Percentiles rank a stretch among this genome's conserved stretches.
Evolutionary conservation across 106 monocot species (phyloP).

Genomic region (Acorus calamus): DNA sequence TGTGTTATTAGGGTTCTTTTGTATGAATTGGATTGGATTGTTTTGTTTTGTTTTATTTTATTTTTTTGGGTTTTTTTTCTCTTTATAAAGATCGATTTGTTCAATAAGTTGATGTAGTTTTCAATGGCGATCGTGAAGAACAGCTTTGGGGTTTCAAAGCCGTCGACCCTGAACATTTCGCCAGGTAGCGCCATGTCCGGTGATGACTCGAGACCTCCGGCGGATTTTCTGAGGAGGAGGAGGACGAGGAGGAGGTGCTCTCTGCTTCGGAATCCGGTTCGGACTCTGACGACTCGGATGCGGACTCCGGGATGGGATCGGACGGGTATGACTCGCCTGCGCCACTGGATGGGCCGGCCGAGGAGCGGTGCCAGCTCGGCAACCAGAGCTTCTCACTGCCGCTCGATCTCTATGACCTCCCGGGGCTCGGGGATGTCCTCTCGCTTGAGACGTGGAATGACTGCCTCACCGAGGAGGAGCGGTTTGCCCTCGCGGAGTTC

Average conservation of each 20-base stretch:
- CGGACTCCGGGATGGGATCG: constrained; percentile 61
- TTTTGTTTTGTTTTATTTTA: neutral
- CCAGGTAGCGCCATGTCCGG: constrained; percentile 4
- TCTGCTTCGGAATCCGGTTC: constrained; percentile 4
- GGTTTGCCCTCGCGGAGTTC: constrained; percentile 41
- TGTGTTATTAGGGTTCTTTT: no score
- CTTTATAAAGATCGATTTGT: neutral
- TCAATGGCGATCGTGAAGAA: constrained; percentile 51
- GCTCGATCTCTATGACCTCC: constrained; percentile 52
- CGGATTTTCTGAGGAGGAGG: constrained; percentile 16
- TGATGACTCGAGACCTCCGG: constrained; percentile 13
- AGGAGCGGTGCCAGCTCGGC: constrained; percentile 65
- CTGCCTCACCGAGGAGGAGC: constrained; percentile 66
- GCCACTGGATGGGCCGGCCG: constrained; percentile 39
- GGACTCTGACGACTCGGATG: constrained; percentile 15
- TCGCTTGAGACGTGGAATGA: constrained; percentile 58
- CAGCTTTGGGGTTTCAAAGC: constrained; percentile 18
- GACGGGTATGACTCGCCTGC: constrained; percentile 54
- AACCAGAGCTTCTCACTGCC: constrained; percentile 53
- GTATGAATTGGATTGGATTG: no score
- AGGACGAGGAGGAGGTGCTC: constrained; percentile 17
- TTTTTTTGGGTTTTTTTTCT: neutral
- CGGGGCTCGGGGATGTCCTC: constrained; percentile 27
- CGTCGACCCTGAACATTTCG: no score
- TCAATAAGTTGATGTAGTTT: neutral